Conservation (phyloP, 768 basidiomycete species). For the Boletus rubropictus region DNA sequence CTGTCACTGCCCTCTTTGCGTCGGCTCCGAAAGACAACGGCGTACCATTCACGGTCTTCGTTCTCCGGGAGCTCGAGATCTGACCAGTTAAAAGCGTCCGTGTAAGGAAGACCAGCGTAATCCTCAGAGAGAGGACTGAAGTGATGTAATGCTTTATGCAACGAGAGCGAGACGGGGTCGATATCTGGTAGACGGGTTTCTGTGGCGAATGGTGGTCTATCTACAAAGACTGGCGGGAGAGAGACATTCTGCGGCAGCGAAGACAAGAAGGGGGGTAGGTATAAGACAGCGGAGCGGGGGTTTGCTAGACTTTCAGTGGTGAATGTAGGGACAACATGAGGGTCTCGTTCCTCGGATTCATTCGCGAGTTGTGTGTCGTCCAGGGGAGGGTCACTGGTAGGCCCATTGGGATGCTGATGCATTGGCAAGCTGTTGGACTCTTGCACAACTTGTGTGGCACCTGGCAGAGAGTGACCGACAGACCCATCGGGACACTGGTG, state of each 20-base stretch:
- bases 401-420: not conserved
- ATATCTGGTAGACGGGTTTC: constrained; percentile 78
- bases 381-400: not conserved
- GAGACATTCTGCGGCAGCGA: constrained; percentile 51
- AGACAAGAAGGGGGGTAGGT: constrained; percentile 81
- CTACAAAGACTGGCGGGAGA: constrained; percentile 19
- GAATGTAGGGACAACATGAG: constrained; percentile 54
- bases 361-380: not conserved
- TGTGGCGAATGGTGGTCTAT: constrained; percentile 49
- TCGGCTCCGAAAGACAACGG: constrained; percentile 82
- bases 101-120: constrained; percentile 64
- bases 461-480: not conserved
- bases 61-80: constrained; percentile 60
- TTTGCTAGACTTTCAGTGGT: constrained; percentile 31
- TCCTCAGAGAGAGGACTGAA: constrained; percentile 56
- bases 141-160: constrained; percentile 80
- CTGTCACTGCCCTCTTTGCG: constrained; percentile 68
- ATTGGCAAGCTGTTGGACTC: not conserved
- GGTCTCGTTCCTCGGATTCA: constrained; percentile 33
- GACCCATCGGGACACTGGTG: not conserved
- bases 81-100: constrained; percentile 84
- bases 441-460: not conserved
- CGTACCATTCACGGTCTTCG: constrained; percentile 85
- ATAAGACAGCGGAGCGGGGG: constrained; percentile 54
- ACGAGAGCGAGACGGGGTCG: constrained; percentile 74